These are phyloP conservation scores for Cutaneotrichosporon arboriforme DNA, from an alignment of 1,284 basidiomycete species.

Conservation along the genomic window DNA sequence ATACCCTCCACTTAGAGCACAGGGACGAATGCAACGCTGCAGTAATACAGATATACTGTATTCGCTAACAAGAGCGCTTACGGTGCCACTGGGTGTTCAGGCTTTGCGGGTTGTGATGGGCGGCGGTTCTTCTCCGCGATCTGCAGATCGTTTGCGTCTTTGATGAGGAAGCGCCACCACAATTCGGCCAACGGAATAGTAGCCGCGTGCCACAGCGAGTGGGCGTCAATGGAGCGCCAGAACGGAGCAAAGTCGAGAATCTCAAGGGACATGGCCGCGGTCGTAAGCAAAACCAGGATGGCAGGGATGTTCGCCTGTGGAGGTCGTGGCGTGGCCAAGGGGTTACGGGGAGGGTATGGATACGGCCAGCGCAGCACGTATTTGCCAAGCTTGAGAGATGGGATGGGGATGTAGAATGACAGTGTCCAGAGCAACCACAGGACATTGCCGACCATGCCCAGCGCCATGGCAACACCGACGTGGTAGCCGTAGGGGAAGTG, in stretches of 20 bases:
- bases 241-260: slow-evolving; percentile 87
- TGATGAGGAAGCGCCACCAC: slow-evolving; percentile 70
- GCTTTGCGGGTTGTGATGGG: too few relatives aligned
- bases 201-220: slow-evolving; percentile 86
- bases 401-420: slow-evolving; percentile 49
- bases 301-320: slow-evolving; percentile 51
- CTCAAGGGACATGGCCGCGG: slow-evolving; percentile 73
- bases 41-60: not conserved
- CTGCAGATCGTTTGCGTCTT: slow-evolving; percentile 36
- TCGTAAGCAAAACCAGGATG: slow-evolving; percentile 66
- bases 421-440: slow-evolving; percentile 78
- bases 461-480: slow-evolving; percentile 72
- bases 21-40: slow-evolving; percentile 6
- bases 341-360: slow-evolving; percentile 34
- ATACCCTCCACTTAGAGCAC: slow-evolving; percentile 1
- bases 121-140: not conserved
- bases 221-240: slow-evolving; percentile 75
- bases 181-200: slow-evolving; percentile 72
- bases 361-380: slow-evolving; percentile 8
- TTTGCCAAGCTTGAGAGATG: slow-evolving; percentile 13
- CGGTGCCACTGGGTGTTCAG: too few relatives aligned
- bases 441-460: slow-evolving; percentile 65
- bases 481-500: slow-evolving; percentile 92
- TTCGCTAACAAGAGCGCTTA: too few relatives aligned
- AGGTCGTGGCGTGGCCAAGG: slow-evolving; percentile 20